phyloP scores from a whole-genome alignment of 1,284 basidiomycete species.

The Volvariella volvacea region DNA sequence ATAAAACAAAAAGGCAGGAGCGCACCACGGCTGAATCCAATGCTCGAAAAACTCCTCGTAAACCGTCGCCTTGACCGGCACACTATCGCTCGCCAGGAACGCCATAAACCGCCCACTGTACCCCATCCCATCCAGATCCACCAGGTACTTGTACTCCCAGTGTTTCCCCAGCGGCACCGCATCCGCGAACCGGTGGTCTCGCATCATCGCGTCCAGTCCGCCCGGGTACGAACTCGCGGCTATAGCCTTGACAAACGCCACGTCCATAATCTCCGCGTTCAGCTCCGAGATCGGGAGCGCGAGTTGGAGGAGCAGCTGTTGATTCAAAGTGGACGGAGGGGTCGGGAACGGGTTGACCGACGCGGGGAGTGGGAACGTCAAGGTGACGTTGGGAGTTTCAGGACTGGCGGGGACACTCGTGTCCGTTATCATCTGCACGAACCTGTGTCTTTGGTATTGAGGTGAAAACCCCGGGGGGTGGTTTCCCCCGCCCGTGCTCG shows the following conservation, averaged over 20 bases:
- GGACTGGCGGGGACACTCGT: not conserved
- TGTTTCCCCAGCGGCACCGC: constrained; percentile 78
- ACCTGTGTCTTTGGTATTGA: constrained; percentile 87
- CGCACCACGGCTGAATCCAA: constrained; percentile 80
- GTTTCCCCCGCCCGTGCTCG: constrained; percentile 88
- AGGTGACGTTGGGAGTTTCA: not conserved
- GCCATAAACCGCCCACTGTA: constrained; percentile 88
- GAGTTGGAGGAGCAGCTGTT: not conserved
- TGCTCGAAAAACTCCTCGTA: constrained; percentile 87
- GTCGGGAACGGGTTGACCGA: not conserved
- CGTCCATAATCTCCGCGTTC: constrained; percentile 83
- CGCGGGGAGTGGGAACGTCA: not conserved
- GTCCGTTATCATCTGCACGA: constrained; percentile 6
- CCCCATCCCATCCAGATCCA: constrained; percentile 93
- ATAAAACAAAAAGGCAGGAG: constrained; percentile 6
- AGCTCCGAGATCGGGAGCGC: constrained; percentile 50
- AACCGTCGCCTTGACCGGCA: constrained; percentile 83
- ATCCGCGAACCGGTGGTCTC: constrained; percentile 69
- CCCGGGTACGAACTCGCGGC: constrained; percentile 70
- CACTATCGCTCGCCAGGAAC: constrained; percentile 83
- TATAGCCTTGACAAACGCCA: constrained; percentile 79
- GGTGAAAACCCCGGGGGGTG: constrained; percentile 79
- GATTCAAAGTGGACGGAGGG: not conserved
- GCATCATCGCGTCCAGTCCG: constrained; percentile 66
- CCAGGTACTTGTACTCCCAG: constrained; percentile 89